Evolutionary conservation across 164 flowering plant species (phyloP), one percentile per base, ranked within the genome.

Genomic region (Berberis thunbergii): DNA sequence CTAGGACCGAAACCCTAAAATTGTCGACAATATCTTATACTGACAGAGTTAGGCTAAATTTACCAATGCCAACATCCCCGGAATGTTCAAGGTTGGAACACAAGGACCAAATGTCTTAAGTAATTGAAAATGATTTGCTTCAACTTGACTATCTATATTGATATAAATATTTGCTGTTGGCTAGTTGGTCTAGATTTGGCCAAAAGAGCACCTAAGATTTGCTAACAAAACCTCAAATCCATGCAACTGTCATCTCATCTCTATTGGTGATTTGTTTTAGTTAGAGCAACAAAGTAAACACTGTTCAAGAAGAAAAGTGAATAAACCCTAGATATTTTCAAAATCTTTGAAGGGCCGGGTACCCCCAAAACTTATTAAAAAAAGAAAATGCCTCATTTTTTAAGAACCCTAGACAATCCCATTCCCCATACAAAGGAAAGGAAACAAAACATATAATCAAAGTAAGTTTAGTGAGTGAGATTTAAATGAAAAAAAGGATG

Each of bases 171-270:
- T 68, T 61, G 59, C 68, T 61, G 10, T 8, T 8, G 50, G 56
- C 65, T 69, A 77, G 62, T n/a, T 9, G 53, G 53, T 67, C 69
- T 79, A 65, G 80, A 70, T 73, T 69, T 63, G 63, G 72, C 64
- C 71, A 75, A 84, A 81, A 72, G 48, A 59, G 63, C 26, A 73
- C 66, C 73, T 8, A 62, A 64, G 60, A 69, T 72, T 63, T 63
- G 52, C 69, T 52, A 45, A 69, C 62, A 57, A 48, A 43, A 7
- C 45, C 64, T 48, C 9, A 69, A 9, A 44, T 48, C 56, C 57
- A 58, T 59, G 67, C 72, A 58, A 57, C 49, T 66, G 39, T 26
- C 62, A n/a, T 2, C 11, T 38, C 54, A 26, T 26, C 26, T 26
- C 26, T 26, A 26, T 26, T 26, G 26, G 26, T 26, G 26, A 26